These are phyloP conservation scores for Trametes gibbosa DNA, from an alignment of 768 basidiomycete genomes.

Conservation along the genomic window DNA sequence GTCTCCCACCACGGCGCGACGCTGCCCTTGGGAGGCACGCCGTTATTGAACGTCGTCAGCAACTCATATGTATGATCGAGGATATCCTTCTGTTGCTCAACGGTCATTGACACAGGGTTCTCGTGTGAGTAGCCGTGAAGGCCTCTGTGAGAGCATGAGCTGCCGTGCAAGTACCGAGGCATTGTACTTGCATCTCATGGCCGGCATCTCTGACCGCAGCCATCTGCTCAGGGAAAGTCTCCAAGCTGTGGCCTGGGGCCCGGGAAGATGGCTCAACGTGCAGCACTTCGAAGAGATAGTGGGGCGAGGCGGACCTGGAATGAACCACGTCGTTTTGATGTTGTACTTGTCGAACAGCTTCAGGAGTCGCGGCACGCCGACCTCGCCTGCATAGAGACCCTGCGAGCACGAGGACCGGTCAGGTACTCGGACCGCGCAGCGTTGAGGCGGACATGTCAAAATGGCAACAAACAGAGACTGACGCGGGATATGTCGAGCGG, in stretches of 20 bases:
- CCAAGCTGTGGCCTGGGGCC: slow-evolving; percentile 70
- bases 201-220: slow-evolving; percentile 68
- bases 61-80: slow-evolving; percentile 62
- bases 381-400: slow-evolving; percentile 77
- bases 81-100: slow-evolving; percentile 70
- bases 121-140: slow-evolving; percentile 75
- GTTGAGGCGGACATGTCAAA: background rate
- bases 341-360: slow-evolving; percentile 70
- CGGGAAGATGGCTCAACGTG: background rate
- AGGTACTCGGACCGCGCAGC: background rate
- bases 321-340: slow-evolving; percentile 74
- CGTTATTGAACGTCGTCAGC: slow-evolving; percentile 64
- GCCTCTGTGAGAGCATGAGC: slow-evolving; percentile 37
- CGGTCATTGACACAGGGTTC: slow-evolving; percentile 59
- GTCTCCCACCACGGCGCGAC: slow-evolving; percentile 85
- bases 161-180: background rate
- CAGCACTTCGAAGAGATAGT: background rate
- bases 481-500: slow-evolving; percentile 67
- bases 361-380: slow-evolving; percentile 64
- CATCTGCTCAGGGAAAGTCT: slow-evolving; percentile 73
- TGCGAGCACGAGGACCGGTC: slow-evolving; percentile 4
- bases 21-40: slow-evolving; percentile 55
- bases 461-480: slow-evolving; percentile 6
- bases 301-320: slow-evolving; percentile 46
- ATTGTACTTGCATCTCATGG: slow-evolving; percentile 55